These are phyloP conservation scores for Bifiguratus adelaidae DNA, from an alignment of 192 early-diverging fungal genomes.

Conservation along the genomic window DNA sequence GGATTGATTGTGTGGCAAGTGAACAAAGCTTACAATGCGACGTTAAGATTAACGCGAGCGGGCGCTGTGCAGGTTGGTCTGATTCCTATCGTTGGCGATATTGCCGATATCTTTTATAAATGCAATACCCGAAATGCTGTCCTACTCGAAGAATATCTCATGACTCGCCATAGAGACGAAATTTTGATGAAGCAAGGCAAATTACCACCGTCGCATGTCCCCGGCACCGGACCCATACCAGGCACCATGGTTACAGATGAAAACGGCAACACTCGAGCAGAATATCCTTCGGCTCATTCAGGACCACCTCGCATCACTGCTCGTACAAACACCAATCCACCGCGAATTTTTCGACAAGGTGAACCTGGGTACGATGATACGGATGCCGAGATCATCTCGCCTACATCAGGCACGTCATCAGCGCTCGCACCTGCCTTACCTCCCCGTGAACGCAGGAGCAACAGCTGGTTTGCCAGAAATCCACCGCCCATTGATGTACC, in stretches of 20 bases:
- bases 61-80: constrained; percentile 25
- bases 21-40: background rate
- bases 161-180: constrained; percentile 16
- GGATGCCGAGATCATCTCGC: too few relatives aligned
- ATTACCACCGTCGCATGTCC: background rate
- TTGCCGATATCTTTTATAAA: constrained; percentile 36
- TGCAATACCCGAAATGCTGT: constrained; percentile 36
- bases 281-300: background rate
- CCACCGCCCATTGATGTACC: too few relatives aligned
- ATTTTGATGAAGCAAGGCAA: constrained; percentile 12
- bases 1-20: constrained; percentile 38
- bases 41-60: background rate
- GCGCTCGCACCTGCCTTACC: too few relatives aligned
- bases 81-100: constrained; percentile 34
- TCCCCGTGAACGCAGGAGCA: too few relatives aligned
- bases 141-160: constrained; percentile 32
- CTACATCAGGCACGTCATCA: too few relatives aligned
- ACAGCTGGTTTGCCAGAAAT: too few relatives aligned
- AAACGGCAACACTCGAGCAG: too few relatives aligned
- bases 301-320: constrained; percentile 1
- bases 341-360: too few relatives aligned
- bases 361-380: too few relatives aligned
- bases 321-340: too few relatives aligned
- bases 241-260: constrained; percentile 1
- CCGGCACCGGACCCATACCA: constrained; percentile 2